Base-by-base conservation (phyloP, 148 eudicot species). In the Bassia scoparia region DNA sequence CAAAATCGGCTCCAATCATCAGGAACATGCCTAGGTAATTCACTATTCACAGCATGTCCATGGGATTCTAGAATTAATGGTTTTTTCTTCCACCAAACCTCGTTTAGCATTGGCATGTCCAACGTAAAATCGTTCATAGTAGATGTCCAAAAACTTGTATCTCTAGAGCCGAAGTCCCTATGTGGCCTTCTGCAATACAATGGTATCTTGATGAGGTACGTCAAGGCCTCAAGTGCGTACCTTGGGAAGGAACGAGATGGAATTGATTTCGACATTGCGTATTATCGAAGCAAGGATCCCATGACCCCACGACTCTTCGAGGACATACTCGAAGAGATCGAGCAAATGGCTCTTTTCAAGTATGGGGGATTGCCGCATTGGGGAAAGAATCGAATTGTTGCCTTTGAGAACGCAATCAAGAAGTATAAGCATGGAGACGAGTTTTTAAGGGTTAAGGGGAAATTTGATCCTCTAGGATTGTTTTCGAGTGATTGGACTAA, bases 331-430 rank as follows among this genome's bases (percentile, higher is more conserved):
- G 93, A 92, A 69, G 96, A 92, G 71, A 77, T 89, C 4, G 97
- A 92, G 63, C 97, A 92, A 55, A 83, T 92, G 63, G 96, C 85
- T 0, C 13, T 88, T 46, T 88, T 88, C 66, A 92, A 92, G 74
- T 92, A 92, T 49, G 83, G 80, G 27, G 97, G 85, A 38, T 29
- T 86, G 18, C 97, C 97, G 15, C 97, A 92, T 26, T 92, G 97
- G 97, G 97, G 96, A 5, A 90, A 92, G 83, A 92, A 92, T 65
- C 78, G 96, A 15, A 88, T 90, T 58, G 29, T 89, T 73, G 93
- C 91, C 0, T 89, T 92, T 26, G 70, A 80, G 17, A 89, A 83
- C 29, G 91, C 53, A 17, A 82, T 88, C 43, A 64, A 80, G 1
- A 92, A 88, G 74, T 90, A 86, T 34, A 76, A 67, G 61, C 80